Evolutionary conservation across 2,329 filamentous ascomycete species (phyloP), one percentile per base, ranked within the genome.

Genomic region (Cylindrodendrum hubeiense): DNA sequence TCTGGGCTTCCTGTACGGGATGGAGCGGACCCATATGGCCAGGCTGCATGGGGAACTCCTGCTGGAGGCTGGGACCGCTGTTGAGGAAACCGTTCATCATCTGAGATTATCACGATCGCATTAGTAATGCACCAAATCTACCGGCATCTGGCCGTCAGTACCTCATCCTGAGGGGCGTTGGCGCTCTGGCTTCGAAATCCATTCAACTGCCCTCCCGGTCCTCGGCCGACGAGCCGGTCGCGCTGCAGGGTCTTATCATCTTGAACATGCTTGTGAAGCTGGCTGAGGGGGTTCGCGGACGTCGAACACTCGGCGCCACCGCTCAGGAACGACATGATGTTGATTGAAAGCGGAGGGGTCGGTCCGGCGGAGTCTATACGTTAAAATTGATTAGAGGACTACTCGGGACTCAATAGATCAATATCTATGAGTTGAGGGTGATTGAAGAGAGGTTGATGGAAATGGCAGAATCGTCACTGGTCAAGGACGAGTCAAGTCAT

Each of bases 241-340:
- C 95, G 88, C 82, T 98, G 96, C 63, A 98, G 85, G 63, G 93
- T 96, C 82, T 95, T 97, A 84, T 99, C 96, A 86, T 97, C 94
- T 78, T 97, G 93, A 62, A 96, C 93, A 81, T 98, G 95, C 82
- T 99, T 99, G 70, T 95, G 94, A 80, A 99, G 97, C 85, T 98
- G 96, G 78, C 93, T 95, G 75, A 99, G 90, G 63, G 97, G 96
- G 81, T 99, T 99, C 77, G 92, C 94, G 70, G 93, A 94, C 67
- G 96, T 97, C 61, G 95, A 98, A 87, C 96, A 99, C 84, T 98
- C 96, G 74, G 95, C 93, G 74, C 95, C 95, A 80, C 93, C 93
- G 82, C 94, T 93, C 75, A 98, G 88, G 81, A 99, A 98, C 60
- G 95, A 98, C 95, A 99, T 98, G 71, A 67, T 84, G 74, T 21